These are phyloP conservation scores for Vitis rupestris DNA, from an alignment of 164 flowering plant species.

Conservation along the genomic window DNA sequence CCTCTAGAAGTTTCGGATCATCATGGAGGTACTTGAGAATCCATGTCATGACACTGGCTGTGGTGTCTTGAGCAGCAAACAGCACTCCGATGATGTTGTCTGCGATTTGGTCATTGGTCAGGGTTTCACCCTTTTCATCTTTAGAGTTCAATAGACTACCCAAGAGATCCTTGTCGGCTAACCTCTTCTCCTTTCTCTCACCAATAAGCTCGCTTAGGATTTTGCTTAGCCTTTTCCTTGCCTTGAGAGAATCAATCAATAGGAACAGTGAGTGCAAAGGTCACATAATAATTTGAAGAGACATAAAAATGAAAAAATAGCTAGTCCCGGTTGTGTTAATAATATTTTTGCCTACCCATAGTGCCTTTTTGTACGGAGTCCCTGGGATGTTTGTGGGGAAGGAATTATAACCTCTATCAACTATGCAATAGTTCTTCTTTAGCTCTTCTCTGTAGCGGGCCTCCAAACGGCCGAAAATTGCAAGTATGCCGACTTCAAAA, in stretches of 20 bases:
- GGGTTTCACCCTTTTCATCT: slow-evolving; percentile 42
- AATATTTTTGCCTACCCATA: slow-evolving; percentile 37
- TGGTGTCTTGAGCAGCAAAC: slow-evolving; percentile 94
- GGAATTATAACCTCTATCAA: slow-evolving; percentile 57
- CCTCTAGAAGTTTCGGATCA: slow-evolving; percentile 65
- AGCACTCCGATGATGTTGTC: slow-evolving; percentile 90
- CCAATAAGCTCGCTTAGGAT: slow-evolving; percentile 50
- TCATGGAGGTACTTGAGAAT: slow-evolving; percentile 84
- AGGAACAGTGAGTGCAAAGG: background rate
- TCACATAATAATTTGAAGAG: background rate
- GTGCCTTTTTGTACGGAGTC: slow-evolving; percentile 50
- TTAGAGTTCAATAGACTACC: slow-evolving; percentile 50
- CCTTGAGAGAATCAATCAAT: slow-evolving; percentile 32
- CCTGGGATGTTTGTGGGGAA: slow-evolving; percentile 57
- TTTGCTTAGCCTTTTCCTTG: slow-evolving; percentile 63
- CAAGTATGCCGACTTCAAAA: slow-evolving; percentile 53
- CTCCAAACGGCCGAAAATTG: slow-evolving; percentile 51
- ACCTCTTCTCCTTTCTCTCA: slow-evolving; percentile 54
- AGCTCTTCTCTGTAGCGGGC: slow-evolving; percentile 33
- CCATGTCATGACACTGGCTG: slow-evolving; percentile 94
- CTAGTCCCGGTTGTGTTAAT: background rate
- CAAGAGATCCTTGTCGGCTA: slow-evolving; percentile 46
- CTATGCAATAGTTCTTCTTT: slow-evolving; percentile 35
- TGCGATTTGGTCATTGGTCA: slow-evolving; percentile 65
- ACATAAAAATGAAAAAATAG: background rate